Conservation (phyloP, 2,329 filamentous ascomycete species). For the Incumbomyces delicatus region DNA sequence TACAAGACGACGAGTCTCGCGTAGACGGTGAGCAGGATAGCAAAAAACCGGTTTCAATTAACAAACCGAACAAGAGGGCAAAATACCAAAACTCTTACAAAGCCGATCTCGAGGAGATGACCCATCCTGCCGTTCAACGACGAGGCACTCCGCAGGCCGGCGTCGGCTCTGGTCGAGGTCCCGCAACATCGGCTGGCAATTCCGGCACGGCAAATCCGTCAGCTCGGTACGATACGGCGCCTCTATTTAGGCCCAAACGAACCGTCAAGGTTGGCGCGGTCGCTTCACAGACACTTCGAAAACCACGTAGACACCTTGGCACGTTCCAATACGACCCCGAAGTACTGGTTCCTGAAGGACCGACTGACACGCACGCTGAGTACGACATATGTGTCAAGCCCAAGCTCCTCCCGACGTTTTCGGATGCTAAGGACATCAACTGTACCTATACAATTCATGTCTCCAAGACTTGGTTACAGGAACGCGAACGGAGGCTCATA, state of each 20-base stretch:
- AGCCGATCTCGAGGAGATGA: slow-evolving; percentile 16
- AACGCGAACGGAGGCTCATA: slow-evolving; percentile 67
- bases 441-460: slow-evolving; percentile 85
- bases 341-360: slow-evolving; percentile 38
- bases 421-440: slow-evolving; percentile 61
- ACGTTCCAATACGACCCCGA: slow-evolving; percentile 70
- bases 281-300: slow-evolving; percentile 58
- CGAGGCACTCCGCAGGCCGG: slow-evolving; percentile 12
- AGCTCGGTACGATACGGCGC: slow-evolving; percentile 36
- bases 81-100: slow-evolving; percentile 21
- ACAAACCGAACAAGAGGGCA: slow-evolving; percentile 14
- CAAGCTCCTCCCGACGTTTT: slow-evolving; percentile 63
- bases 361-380: slow-evolving; percentile 34
- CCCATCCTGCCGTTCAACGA: slow-evolving; percentile 1
- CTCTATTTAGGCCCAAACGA: slow-evolving; percentile 44
- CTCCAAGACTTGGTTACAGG: slow-evolving; percentile 64
- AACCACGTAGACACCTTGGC: slow-evolving; percentile 70
- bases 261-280: slow-evolving; percentile 61
- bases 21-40: slow-evolving; percentile 51
- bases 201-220: background rate
- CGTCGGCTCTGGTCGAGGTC: slow-evolving; percentile 9
- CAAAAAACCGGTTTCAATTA: slow-evolving; percentile 10
- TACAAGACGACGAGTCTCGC: slow-evolving; percentile 64
- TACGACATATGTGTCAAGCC: slow-evolving; percentile 53
- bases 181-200: slow-evolving; percentile 8